Conservation (phyloP, 2,329 filamentous ascomycete genomes). For the Emericellopsis cladophorae region DNA sequence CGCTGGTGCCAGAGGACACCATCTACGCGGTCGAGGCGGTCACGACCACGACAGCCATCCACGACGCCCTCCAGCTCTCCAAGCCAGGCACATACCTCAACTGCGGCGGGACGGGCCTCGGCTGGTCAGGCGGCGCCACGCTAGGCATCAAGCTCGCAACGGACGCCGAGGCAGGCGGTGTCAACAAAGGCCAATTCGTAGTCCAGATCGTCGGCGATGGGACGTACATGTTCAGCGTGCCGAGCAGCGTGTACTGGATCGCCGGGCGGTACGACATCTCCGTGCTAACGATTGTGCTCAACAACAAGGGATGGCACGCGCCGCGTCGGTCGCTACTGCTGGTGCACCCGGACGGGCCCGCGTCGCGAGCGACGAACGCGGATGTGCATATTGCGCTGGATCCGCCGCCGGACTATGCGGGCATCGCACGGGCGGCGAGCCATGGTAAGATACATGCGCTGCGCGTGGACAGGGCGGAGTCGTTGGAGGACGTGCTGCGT, state of each 20-base stretch:
- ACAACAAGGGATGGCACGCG: slow-evolving; percentile 33
- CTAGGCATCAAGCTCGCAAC: slow-evolving; percentile 62
- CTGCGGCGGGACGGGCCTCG: slow-evolving; percentile 64
- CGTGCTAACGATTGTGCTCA: slow-evolving; percentile 40
- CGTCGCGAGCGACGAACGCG: slow-evolving; percentile 21
- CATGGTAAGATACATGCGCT: slow-evolving; percentile 40
- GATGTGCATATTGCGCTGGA: slow-evolving; percentile 33
- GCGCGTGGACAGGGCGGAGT: slow-evolving; percentile 28
- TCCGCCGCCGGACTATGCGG: slow-evolving; percentile 28
- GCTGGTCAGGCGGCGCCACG: slow-evolving; percentile 63
- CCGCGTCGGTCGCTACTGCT: slow-evolving; percentile 26
- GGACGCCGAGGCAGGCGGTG: slow-evolving; percentile 13
- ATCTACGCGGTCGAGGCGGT: slow-evolving; percentile 68
- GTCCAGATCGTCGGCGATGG: slow-evolving; percentile 45
- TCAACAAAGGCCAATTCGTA: slow-evolving; percentile 30
- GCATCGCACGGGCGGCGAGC: slow-evolving; percentile 47
- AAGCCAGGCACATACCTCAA: slow-evolving; percentile 63
- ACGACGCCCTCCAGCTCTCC: slow-evolving; percentile 55
- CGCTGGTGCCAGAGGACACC: slow-evolving; percentile 27
- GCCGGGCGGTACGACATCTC: slow-evolving; percentile 39
- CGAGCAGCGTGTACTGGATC: slow-evolving; percentile 44
- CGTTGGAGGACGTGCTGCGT: slow-evolving; percentile 33
- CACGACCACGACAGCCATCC: slow-evolving; percentile 50
- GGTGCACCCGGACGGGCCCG: slow-evolving; percentile 29
- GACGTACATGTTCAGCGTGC: slow-evolving; percentile 42